These are phyloP conservation scores for Lactarius tabidus DNA, from an alignment of 768 basidiomycete species.

Conservation along the genomic window DNA sequence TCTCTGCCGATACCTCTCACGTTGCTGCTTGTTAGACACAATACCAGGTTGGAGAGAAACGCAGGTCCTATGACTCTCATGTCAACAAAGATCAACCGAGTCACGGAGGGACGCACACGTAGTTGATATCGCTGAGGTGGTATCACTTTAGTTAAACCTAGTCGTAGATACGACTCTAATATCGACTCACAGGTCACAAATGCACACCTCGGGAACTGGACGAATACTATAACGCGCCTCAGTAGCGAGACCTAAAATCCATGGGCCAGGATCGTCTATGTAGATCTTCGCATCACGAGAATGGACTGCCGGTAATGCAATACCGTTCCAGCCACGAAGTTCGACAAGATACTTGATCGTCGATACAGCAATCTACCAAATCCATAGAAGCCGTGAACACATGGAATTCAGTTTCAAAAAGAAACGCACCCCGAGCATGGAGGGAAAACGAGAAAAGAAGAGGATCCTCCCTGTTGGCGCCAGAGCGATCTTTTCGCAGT, in stretches of 20 bases:
- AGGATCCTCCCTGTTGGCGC: slow-evolving; percentile 83
- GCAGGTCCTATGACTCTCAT: slow-evolving; percentile 51
- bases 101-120: slow-evolving; percentile 49
- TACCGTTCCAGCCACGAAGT: slow-evolving; percentile 88
- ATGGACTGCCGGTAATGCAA: slow-evolving; percentile 78
- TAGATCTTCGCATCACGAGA: slow-evolving; percentile 89
- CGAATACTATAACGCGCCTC: slow-evolving; percentile 78
- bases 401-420: background rate
- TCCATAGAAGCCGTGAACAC: slow-evolving; percentile 1
- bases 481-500: slow-evolving; percentile 60
- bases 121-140: slow-evolving; percentile 64
- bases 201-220: slow-evolving; percentile 74
- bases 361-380: slow-evolving; percentile 70
- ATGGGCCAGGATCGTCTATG: slow-evolving; percentile 95
- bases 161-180: background rate
- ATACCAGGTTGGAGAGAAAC: slow-evolving; percentile 71
- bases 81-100: slow-evolving; percentile 7
- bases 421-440: slow-evolving; percentile 75
- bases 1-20: slow-evolving; percentile 73
- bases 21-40: slow-evolving; percentile 73
- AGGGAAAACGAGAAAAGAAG: slow-evolving; percentile 85
- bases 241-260: slow-evolving; percentile 88
- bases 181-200: slow-evolving; percentile 71
- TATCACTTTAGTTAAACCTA: background rate
- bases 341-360: slow-evolving; percentile 91